Evolutionary conservation across 768 basidiomycete species (phyloP).

Genomic region (Gloeopeniophorella convolvens): DNA sequence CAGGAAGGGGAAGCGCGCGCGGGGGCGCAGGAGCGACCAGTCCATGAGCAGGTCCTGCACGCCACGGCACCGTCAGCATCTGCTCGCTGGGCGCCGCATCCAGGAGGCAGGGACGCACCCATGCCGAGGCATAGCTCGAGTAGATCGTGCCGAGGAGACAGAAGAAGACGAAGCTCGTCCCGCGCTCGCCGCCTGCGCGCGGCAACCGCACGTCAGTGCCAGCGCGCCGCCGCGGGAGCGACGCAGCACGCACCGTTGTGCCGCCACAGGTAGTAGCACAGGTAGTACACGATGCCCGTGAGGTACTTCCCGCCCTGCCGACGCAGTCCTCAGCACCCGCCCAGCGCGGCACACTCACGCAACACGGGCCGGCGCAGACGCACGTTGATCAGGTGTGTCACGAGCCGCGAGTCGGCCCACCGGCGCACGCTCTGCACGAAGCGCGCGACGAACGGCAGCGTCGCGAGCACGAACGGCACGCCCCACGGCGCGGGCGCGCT

Average conservation of each 20-base stretch:
- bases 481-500: conserved; percentile 50
- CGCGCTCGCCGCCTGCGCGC: conserved; percentile 34
- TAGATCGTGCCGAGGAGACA: conserved; percentile 56
- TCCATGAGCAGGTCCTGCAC: conserved; percentile 83
- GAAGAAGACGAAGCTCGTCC: conserved; percentile 58
- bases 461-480: conserved; percentile 48
- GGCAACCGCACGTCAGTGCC: too few species aligned
- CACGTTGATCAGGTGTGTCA: conserved; percentile 86
- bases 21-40: conserved; percentile 75
- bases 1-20: conserved; percentile 50
- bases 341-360: too few species aligned
- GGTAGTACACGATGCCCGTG: conserved; percentile 53
- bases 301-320: conserved; percentile 79
- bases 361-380: too few species aligned
- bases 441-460: conserved; percentile 70
- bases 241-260: conserved; percentile 39
- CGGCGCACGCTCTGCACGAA: conserved; percentile 83
- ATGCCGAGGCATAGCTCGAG: conserved; percentile 65
- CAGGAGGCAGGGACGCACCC: conserved; percentile 46
- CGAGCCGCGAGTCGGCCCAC: conserved; percentile 67
- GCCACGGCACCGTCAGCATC: background rate
- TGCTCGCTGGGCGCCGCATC: background rate
- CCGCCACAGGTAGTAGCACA: conserved; percentile 77
- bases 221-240: too few species aligned
- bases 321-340: conserved; percentile 2